phyloP scores from a whole-genome alignment of 2,329 filamentous ascomycete genomes.

The Xylaria sp. region DNA sequence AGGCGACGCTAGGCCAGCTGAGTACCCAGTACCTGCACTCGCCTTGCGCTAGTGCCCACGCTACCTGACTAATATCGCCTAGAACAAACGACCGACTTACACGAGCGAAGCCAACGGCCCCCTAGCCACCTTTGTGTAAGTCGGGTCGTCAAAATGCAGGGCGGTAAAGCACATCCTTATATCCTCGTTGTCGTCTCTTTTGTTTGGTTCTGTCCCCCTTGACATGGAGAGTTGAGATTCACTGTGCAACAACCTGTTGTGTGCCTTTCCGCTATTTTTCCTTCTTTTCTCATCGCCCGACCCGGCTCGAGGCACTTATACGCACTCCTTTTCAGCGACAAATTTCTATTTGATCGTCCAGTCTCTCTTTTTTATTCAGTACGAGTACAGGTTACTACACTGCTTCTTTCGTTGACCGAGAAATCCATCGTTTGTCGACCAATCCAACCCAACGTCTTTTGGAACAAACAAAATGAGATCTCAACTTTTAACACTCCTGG shows the following conservation, averaged over 20 bases:
- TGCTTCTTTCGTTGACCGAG: slow-evolving; percentile 8
- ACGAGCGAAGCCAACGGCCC: background rate
- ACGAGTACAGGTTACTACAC: slow-evolving; percentile 26
- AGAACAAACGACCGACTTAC: slow-evolving; percentile 1
- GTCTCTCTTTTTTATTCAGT: slow-evolving; percentile 6
- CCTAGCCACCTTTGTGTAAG: slow-evolving; percentile 26
- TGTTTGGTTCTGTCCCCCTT: background rate
- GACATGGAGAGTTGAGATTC: slow-evolving; percentile 11
- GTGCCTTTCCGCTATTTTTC: slow-evolving; percentile 8
- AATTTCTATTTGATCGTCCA: slow-evolving; percentile 4
- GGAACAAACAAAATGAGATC: slow-evolving; percentile 29
- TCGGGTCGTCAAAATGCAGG: slow-evolving; percentile 18
- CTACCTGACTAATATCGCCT: slow-evolving; percentile 12
- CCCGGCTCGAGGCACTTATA: slow-evolving; percentile 33
- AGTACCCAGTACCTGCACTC: background rate
- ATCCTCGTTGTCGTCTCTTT: slow-evolving; percentile 10
- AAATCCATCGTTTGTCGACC: slow-evolving; percentile 21
- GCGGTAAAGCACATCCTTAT: slow-evolving; percentile 22
- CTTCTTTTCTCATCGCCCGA: slow-evolving; percentile 29
- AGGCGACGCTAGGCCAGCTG: slow-evolving; percentile 3
- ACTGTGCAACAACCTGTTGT: slow-evolving; percentile 1
- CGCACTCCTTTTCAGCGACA: slow-evolving; percentile 18
- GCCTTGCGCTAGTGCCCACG: background rate
- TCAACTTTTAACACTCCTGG: slow-evolving; percentile 32
- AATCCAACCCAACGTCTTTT: background rate